Base-by-base conservation (phyloP, 345 rosid species). In the Dipteronia sinensis region DNA sequence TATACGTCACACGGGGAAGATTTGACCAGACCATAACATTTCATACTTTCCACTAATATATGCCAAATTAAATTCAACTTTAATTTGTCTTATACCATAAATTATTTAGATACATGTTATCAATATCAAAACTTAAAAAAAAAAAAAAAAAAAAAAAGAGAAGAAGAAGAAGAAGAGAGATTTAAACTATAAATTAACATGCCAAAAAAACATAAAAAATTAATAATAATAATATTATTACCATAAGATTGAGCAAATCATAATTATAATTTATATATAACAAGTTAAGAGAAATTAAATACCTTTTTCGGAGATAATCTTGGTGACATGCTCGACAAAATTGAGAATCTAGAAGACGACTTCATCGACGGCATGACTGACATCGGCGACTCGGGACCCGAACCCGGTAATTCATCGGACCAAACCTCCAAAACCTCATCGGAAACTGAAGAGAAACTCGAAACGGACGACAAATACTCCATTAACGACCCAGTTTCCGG, bases 381-480 rank as follows among this genome's bases (percentile, higher is more conserved):
- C 34, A 42, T 62, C 1, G 90, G 94, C 22, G 92, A 89, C 20
- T 53, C 81, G 11, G 83, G 77, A 38, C 49, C 89, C 6, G 88
- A 84, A 56, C 56, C 81, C 51, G 51, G 2, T 17, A 66, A 3
- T 77, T 74, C 56, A 25, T 25, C 71, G 1, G 68, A 49, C 79
- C 74, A 53, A 38, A 22, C 55, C 23, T 69, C 82, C 72, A 29
- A 53, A 29, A 82, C 34, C 46, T 81, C 86, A 64, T 81, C 89
- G 10, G 81, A 77, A 79, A 83, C 78, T 17, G 92, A 84, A 3
- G 92, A 86, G 46, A 87, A 84, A 72, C 95, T 91, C 63, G 95
- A 90, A 68, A 94, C 80, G 2, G 91, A 77, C 78, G 89, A 81
- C 78, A 88, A 83, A 66, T 88, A 87, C 77, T 88, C 88, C 69